These are phyloP conservation scores for Symmetrospora coprosmae DNA, from an alignment of 768 basidiomycete species.

Conservation along the genomic window DNA sequence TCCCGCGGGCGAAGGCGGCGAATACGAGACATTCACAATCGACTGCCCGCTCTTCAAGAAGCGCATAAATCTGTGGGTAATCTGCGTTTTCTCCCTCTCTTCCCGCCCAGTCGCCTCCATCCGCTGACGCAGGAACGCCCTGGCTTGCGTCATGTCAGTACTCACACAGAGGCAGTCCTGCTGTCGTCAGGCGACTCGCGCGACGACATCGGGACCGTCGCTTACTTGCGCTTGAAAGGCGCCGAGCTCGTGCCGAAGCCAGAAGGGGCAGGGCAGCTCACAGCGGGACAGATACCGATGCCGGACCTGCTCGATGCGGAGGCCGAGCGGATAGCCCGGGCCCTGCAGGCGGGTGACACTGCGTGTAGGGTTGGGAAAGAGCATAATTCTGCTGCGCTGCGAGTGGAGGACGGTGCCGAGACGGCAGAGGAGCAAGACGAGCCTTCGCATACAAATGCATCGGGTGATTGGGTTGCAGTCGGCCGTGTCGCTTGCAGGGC, in stretches of 20 bases:
- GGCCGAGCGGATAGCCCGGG: no score
- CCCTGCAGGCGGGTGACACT: no score
- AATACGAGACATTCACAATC: constrained; percentile 86
- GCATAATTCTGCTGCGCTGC: no score
- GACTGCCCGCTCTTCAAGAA: constrained; percentile 79
- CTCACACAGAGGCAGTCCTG: constrained; percentile 14
- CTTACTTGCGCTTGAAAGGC: constrained; percentile 65
- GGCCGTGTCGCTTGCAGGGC: constrained; percentile 43
- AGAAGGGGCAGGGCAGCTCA: no score
- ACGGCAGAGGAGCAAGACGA: no score
- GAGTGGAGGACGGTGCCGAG: no score
- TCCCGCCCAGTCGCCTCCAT: constrained; percentile 29
- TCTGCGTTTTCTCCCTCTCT: not conserved
- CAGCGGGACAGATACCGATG: no score
- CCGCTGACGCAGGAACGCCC: not conserved
- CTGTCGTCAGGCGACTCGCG: constrained; percentile 37
- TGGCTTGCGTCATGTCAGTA: not conserved
- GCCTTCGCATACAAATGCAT: no score
- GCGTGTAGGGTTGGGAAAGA: no score
- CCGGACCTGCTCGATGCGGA: no score
- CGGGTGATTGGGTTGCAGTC: constrained; percentile 57
- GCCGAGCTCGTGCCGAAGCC: constrained; percentile 52
- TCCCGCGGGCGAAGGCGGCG: constrained; percentile 92
- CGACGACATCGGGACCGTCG: constrained; percentile 68
- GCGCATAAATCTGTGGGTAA: constrained; percentile 52